phyloP scores from a whole-genome alignment of 1,284 basidiomycete genomes.

The Rugiboletus extremiorientalis region DNA sequence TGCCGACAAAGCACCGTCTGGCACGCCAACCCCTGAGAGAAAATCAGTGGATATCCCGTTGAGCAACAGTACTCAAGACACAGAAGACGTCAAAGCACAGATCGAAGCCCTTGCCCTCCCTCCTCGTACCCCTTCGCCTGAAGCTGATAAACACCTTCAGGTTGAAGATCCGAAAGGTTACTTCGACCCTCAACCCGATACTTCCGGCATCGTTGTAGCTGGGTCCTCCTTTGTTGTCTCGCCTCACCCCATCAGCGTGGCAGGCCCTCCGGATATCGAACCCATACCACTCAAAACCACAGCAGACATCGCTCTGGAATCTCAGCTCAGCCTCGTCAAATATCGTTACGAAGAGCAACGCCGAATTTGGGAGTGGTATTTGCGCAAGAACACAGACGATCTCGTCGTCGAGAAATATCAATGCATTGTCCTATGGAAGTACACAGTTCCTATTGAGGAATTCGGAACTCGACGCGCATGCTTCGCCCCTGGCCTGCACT shows the following conservation, averaged over 20 bases:
- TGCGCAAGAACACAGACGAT: slow-evolving; percentile 78
- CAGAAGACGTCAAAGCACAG: slow-evolving; percentile 62
- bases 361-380: slow-evolving; percentile 91
- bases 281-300: slow-evolving; percentile 48
- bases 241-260: slow-evolving; percentile 22
- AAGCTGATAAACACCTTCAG: slow-evolving; percentile 21
- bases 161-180: slow-evolving; percentile 38
- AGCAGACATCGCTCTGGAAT: slow-evolving; percentile 68
- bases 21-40: slow-evolving; percentile 31
- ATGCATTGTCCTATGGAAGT: slow-evolving; percentile 76
- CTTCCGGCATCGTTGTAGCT: slow-evolving; percentile 24
- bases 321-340: slow-evolving; percentile 67
- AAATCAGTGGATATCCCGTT: slow-evolving; percentile 12
- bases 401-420: slow-evolving; percentile 94
- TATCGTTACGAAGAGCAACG: slow-evolving; percentile 84
- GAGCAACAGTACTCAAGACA: slow-evolving; percentile 21
- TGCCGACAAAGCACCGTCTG: slow-evolving; percentile 18
- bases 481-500: slow-evolving; percentile 66
- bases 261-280: slow-evolving; percentile 38
- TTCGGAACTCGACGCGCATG: slow-evolving; percentile 65
- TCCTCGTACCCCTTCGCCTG: slow-evolving; percentile 44
- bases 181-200: slow-evolving; percentile 41
- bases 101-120: slow-evolving; percentile 65
- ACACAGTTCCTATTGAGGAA: slow-evolving; percentile 70
- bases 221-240: slow-evolving; percentile 29